Evolutionary conservation across 2,329 filamentous ascomycete genomes (phyloP), one percentile per base, ranked within the genome.

Genomic region (Acarospora socialis): DNA sequence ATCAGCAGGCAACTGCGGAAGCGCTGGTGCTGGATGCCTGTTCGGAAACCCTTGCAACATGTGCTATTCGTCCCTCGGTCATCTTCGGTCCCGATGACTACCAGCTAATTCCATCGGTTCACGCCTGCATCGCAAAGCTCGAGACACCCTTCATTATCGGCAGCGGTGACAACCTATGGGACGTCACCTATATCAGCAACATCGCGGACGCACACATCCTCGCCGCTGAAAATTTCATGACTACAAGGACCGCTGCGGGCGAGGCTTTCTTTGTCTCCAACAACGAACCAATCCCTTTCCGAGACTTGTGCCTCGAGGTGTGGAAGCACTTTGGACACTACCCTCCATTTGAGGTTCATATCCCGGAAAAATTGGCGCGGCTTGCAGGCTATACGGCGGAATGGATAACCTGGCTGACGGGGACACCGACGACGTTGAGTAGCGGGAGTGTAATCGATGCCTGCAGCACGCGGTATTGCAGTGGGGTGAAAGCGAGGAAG

Each of bases 381-480:
- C 41, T 63, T 29, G 46, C 58, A 30, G 69, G 63, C 1, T 48
- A 54, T 31, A 19, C 21, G 14, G 55, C 58, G 24, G 68, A 73
- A 45, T 53, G 49, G 32, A 47, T 55, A 33, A 61, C 57, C 20
- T 68, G 65, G 57, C 13, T 38, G 10, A 59, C 53, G 5, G 62
- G 66, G 0, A 48, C 43, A 3, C 50, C 60, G 17, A 53, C 56
- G 4, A 63, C 58, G 9, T 47, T 74, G 30, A 64, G 63, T 47
- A 53, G 64, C 21, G 70, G 68, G 2, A 63, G 63, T 40, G 63
- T 74, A 3, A 57, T 55, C 41, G 70, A 74, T 52, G 68, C 61
- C 21, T 62, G 63, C 36, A 55, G 61, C 22, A 54, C 60, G 28
- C 53, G 66, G 32, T 74, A 72, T 54, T 61, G 64, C 13, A 63